Conservation (phyloP, 1,139 yeast species). For the Hanseniaspora gamundiae region DNA sequence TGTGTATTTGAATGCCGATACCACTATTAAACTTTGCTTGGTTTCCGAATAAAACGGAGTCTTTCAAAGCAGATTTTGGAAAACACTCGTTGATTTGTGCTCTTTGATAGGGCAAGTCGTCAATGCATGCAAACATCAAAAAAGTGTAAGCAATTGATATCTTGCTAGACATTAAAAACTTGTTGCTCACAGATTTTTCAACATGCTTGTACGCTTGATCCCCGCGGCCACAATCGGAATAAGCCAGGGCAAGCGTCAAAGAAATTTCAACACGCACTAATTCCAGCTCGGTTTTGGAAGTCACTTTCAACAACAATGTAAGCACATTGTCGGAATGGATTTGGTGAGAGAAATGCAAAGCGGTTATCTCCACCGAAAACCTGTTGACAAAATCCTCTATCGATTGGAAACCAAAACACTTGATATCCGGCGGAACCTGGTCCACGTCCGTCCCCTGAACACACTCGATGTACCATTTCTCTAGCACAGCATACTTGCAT, state of each 20-base stretch:
- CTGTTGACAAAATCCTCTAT: slow-evolving; percentile 11
- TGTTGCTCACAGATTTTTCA: slow-evolving; percentile 12
- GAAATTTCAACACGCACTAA: slow-evolving; percentile 30
- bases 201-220: slow-evolving; percentile 26
- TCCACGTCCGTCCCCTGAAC: neutral
- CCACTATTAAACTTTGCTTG: neutral
- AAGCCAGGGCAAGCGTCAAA: slow-evolving; percentile 33
- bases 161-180: slow-evolving; percentile 2
- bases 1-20: neutral
- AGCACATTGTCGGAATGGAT: slow-evolving; percentile 9
- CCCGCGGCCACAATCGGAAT: slow-evolving; percentile 32
- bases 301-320: slow-evolving; percentile 4
- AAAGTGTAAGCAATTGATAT: slow-evolving; percentile 14
- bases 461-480: slow-evolving; percentile 11
- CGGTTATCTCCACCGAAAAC: slow-evolving; percentile 12
- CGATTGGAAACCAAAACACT: slow-evolving; percentile 16
- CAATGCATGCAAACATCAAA: slow-evolving; percentile 32
- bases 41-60: neutral
- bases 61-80: slow-evolving; percentile 6
- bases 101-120: slow-evolving; percentile 20
- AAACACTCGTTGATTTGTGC: slow-evolving; percentile 11
- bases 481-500: neutral
- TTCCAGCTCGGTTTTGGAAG: slow-evolving; percentile 11
- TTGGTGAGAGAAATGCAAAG: slow-evolving; percentile 16
- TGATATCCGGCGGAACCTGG: slow-evolving; percentile 16